These are phyloP conservation scores for Microsporum ferrugineum DNA, from an alignment of 2,329 filamentous ascomycete species.

Conservation along the genomic window DNA sequence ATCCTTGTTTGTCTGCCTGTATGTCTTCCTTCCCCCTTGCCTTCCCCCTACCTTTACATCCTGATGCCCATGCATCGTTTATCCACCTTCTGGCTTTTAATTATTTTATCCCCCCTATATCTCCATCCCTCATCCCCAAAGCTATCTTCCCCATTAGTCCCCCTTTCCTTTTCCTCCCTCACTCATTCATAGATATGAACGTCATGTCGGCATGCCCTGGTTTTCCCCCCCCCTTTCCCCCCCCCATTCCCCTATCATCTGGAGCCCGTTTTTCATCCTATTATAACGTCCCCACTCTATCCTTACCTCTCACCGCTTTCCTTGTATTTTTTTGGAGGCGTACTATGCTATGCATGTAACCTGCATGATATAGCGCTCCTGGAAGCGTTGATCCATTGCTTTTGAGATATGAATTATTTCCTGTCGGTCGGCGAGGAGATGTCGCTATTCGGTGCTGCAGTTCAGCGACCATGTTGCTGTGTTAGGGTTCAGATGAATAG, in stretches of 20 bases:
- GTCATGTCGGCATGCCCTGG: neutral
- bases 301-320: neutral
- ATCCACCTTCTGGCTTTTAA: neutral
- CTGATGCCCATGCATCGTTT: neutral
- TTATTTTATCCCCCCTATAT: neutral
- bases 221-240: neutral
- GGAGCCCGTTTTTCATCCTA: neutral
- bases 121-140: neutral
- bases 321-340: neutral
- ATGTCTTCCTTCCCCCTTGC: neutral
- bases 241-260: neutral
- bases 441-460: neutral
- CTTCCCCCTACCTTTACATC: neutral
- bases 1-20: neutral
- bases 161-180: neutral
- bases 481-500: neutral
- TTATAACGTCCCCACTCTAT: slow-evolving; percentile 1
- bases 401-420: neutral
- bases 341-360: neutral
- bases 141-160: neutral
- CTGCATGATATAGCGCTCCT: slow-evolving; percentile 1
- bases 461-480: neutral
- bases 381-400: neutral
- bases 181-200: neutral
- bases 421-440: neutral